Conservation (phyloP, 2,329 filamentous ascomycete genomes). For the Phaeosphaeria sp. region DNA sequence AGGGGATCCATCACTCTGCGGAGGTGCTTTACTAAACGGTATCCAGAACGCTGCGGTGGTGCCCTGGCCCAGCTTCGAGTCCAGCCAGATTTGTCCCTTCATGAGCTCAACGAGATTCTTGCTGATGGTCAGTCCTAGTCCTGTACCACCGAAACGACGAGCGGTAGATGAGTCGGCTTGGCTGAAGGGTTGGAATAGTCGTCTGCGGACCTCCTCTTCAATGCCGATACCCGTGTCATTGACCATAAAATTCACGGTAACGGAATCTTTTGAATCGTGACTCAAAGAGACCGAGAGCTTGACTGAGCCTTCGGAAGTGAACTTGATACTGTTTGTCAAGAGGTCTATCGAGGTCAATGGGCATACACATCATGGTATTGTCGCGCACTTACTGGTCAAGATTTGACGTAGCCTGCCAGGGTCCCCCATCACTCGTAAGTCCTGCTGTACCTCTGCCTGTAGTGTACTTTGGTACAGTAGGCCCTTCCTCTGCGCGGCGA, state of each 20-base stretch:
- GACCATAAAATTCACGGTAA: slow-evolving; percentile 74
- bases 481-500: slow-evolving; percentile 81
- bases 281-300: slow-evolving; percentile 70
- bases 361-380: too few relatives aligned
- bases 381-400: slow-evolving; percentile 64
- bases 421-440: slow-evolving; percentile 84
- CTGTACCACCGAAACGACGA: slow-evolving; percentile 79
- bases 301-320: slow-evolving; percentile 47
- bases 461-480: slow-evolving; percentile 74
- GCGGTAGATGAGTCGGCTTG: slow-evolving; percentile 84
- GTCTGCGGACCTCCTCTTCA: slow-evolving; percentile 75
- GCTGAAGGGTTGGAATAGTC: slow-evolving; percentile 80
- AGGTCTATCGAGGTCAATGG: slow-evolving; percentile 55
- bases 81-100: slow-evolving; percentile 75
- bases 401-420: slow-evolving; percentile 85
- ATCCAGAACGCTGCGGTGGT: slow-evolving; percentile 81
- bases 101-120: slow-evolving; percentile 80
- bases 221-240: slow-evolving; percentile 85
- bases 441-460: slow-evolving; percentile 66
- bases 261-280: slow-evolving; percentile 68
- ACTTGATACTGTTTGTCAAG: slow-evolving; percentile 62
- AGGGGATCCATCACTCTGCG: slow-evolving; percentile 55
- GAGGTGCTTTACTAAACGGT: slow-evolving; percentile 75
- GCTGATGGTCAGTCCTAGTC: slow-evolving; percentile 78
- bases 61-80: slow-evolving; percentile 71